Evolutionary conservation across 1,284 basidiomycete genomes (phyloP).

Genomic region (Apiotrichum sp.): DNA sequence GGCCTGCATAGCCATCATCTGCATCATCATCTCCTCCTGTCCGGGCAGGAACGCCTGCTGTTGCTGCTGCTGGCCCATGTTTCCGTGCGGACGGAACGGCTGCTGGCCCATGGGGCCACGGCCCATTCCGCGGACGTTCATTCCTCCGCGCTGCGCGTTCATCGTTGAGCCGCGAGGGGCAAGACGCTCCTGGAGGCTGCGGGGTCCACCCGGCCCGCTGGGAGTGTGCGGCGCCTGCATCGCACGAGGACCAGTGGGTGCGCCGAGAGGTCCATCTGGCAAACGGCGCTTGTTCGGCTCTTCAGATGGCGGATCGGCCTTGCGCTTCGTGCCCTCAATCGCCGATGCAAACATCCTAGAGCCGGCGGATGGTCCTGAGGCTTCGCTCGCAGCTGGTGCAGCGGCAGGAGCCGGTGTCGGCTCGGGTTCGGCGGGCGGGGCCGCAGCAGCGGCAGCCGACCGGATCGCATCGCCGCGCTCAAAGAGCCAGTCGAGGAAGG

Average conservation of each 20-base stretch:
- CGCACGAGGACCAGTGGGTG: conserved; percentile 17
- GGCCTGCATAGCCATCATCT: conserved; percentile 49
- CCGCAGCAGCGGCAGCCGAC: not conserved
- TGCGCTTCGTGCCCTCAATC: conserved; percentile 22
- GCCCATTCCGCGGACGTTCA: conserved; percentile 20
- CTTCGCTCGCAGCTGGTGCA: conserved; percentile 5
- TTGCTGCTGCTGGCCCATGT: conserved; percentile 7
- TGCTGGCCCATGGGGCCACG: conserved; percentile 8
- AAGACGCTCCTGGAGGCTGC: conserved; percentile 18
- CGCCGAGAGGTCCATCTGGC: conserved; percentile 14
- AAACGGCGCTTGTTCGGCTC: conserved; percentile 16
- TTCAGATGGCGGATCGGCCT: conserved; percentile 9
- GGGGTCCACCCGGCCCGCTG: conserved; percentile 3
- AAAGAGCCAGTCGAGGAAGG: conserved; percentile 43
- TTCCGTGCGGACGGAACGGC: not conserved
- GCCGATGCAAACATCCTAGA: conserved; percentile 17
- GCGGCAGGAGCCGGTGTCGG: conserved; percentile 6
- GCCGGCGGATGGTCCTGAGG: conserved; percentile 2
- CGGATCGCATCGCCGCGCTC: conserved; percentile 12
- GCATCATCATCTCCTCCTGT: conserved; percentile 47
- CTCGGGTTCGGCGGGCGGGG: conserved; percentile 3
- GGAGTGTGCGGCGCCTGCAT: not conserved
- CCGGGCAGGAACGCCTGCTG: conserved; percentile 26
- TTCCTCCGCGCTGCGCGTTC: conserved; percentile 15
- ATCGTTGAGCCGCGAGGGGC: conserved; percentile 11